Evolutionary conservation across 1,284 basidiomycete genomes (phyloP).

Genomic region (Ceratobasidium sp.): DNA sequence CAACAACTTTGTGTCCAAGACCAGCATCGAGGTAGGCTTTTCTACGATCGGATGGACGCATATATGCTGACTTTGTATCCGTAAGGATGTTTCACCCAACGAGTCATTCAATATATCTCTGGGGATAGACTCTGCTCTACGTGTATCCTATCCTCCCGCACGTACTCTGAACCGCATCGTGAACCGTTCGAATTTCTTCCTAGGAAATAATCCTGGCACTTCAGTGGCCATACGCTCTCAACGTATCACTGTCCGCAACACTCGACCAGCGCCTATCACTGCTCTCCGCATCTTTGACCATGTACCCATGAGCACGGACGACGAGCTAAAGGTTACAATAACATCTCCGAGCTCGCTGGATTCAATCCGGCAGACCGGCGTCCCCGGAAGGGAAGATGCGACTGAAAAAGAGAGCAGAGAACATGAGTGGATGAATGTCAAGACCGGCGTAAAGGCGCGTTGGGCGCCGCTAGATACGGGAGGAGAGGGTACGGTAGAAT

Average conservation of each 20-base stretch:
- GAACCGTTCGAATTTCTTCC: slow-evolving; percentile 37
- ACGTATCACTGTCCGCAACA: slow-evolving; percentile 45
- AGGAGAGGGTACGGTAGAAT: slow-evolving; percentile 44
- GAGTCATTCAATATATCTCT: slow-evolving; percentile 41
- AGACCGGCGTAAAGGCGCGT: slow-evolving; percentile 37
- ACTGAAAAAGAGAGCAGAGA: background rate
- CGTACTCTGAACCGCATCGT: slow-evolving; percentile 42
- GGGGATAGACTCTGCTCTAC: slow-evolving; percentile 40
- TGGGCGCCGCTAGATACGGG: slow-evolving; percentile 37
- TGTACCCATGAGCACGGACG: slow-evolving; percentile 45
- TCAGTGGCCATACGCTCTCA: slow-evolving; percentile 43
- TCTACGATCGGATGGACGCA: background rate
- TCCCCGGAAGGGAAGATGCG: background rate
- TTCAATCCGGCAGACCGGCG: slow-evolving; percentile 40
- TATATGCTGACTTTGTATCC: background rate
- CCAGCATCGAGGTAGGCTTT: slow-evolving; percentile 37
- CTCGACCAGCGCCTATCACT: slow-evolving; percentile 39
- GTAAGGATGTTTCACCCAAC: slow-evolving; percentile 36
- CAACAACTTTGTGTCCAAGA: slow-evolving; percentile 46
- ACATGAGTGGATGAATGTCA: background rate
- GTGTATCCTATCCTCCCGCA: slow-evolving; percentile 45
- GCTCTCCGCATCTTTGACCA: slow-evolving; percentile 44
- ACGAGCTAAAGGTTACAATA: no score
- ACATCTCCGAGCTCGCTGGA: slow-evolving; percentile 44
- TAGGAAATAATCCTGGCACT: slow-evolving; percentile 39